A percentile compares a stretch with the other conserved stretches of the same genome.
Evolutionary conservation across 2,329 filamentous ascomycete genomes (phyloP).

Genomic region (Talaromyces marneffei): DNA sequence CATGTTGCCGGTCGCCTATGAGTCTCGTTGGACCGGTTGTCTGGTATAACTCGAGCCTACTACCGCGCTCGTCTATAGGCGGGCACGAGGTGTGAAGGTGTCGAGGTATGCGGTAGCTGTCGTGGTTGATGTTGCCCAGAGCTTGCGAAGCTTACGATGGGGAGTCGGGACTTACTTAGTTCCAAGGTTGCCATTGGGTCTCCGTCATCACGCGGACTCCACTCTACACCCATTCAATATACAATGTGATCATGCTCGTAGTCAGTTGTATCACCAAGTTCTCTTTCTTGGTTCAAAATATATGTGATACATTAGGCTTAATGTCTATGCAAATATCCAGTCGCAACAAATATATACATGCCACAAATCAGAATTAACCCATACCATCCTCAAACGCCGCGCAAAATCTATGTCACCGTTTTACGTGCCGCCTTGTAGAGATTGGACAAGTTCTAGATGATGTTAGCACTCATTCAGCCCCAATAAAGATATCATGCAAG

Average conservation of each 20-base stretch:
- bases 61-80: constrained; percentile 22
- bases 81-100: constrained; percentile 18
- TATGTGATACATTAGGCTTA: background rate
- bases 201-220: constrained; percentile 9
- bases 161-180: background rate
- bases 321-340: background rate
- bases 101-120: constrained; percentile 5
- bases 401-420: background rate
- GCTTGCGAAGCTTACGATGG: constrained; percentile 9
- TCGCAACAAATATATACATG: background rate
- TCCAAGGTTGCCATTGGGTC: constrained; percentile 4
- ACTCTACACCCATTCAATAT: background rate
- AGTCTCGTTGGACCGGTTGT: background rate
- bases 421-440: constrained; percentile 20
- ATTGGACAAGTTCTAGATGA: constrained; percentile 6
- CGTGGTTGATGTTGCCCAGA: constrained; percentile 3
- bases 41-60: constrained; percentile 6
- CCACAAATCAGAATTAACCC: background rate
- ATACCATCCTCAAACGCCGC: constrained; percentile 4
- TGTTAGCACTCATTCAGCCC: background rate
- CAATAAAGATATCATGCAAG: background rate
- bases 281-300: background rate
- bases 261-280: too few species aligned
- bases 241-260: background rate
- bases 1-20: constrained; percentile 25